Percentiles rank a stretch among this genome's conserved stretches.
These are phyloP conservation scores for Hygrophorus russula DNA, from an alignment of 768 basidiomycete genomes.

Conservation along the genomic window DNA sequence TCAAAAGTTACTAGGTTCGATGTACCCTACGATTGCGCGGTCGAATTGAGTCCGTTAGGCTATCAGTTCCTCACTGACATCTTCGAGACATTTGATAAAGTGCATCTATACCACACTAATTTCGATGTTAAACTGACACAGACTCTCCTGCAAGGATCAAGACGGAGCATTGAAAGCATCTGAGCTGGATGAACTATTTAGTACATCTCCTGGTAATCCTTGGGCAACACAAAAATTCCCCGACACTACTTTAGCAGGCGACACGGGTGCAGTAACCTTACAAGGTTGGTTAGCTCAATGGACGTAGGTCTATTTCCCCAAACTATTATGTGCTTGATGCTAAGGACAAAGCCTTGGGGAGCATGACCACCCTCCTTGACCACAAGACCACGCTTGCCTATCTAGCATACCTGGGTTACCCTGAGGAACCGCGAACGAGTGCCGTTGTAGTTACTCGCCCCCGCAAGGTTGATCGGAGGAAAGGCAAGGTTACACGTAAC, in stretches of 20 bases:
- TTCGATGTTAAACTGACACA: background rate
- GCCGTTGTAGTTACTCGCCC: conserved; percentile 82
- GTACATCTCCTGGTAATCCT: conserved; percentile 94
- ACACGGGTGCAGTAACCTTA: conserved; percentile 83
- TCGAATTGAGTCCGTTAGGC: conserved; percentile 87
- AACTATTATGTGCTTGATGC: conserved; percentile 2
- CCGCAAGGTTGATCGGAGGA: conserved; percentile 74
- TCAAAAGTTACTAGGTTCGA: conserved; percentile 56
- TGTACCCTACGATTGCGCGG: conserved; percentile 86
- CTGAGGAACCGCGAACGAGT: conserved; percentile 63
- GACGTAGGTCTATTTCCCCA: conserved; percentile 48
- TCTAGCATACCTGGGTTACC: conserved; percentile 91
- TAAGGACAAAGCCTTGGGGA: conserved; percentile 20
- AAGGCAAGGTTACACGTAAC: conserved; percentile 80
- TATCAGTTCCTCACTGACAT: conserved; percentile 97
- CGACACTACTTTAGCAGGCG: conserved; percentile 79
- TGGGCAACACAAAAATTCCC: conserved; percentile 90
- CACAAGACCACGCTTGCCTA: conserved; percentile 87
- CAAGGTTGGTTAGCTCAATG: conserved; percentile 98
- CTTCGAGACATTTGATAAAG: conserved; percentile 93
- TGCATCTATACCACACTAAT: conserved; percentile 12
- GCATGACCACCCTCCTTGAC: conserved; percentile 96
- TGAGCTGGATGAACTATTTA: conserved; percentile 84
- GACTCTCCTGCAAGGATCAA: conserved; percentile 56
- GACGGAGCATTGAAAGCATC: conserved; percentile 81